Evolutionary conservation across 139 green algal genomes (phyloP).

Genomic region (Chlorella sp.): DNA sequence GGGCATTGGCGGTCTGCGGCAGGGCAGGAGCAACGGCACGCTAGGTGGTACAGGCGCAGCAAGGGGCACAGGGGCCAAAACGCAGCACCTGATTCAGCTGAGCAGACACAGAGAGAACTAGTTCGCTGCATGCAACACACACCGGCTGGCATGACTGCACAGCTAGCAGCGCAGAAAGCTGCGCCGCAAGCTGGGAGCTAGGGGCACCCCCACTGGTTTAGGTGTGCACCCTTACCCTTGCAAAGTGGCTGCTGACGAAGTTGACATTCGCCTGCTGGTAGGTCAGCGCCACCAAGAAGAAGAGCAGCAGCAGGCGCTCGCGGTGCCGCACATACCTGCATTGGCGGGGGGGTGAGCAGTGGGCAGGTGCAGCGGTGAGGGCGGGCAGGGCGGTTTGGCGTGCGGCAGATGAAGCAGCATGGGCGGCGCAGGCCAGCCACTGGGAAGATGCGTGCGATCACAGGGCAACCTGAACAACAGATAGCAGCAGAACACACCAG

Average conservation of each 20-base stretch:
- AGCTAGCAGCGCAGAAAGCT: not conserved
- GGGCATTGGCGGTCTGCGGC: not conserved
- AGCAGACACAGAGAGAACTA: no score
- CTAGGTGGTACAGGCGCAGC: no score
- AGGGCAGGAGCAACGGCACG: not conserved
- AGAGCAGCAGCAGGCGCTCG: not conserved
- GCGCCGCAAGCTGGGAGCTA: not conserved
- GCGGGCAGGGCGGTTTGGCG: not conserved
- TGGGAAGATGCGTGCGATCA: no score
- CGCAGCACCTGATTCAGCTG: no score
- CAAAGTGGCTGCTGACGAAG: not conserved
- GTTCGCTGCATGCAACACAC: no score
- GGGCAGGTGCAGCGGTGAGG: not conserved
- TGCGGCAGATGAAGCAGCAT: no score
- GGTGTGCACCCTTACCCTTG: not conserved
- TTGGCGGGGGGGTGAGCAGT: not conserved
- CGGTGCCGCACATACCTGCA: slow-evolving; percentile 2
- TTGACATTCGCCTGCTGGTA: not conserved
- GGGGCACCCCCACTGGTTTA: not conserved
- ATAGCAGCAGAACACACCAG: no score
- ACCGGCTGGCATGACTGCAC: not conserved
- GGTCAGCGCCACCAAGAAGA: not conserved
- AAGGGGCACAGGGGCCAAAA: no score
- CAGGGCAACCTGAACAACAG: no score
- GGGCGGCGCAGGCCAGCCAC: no score